Evolutionary conservation across 805 yeast genomes (phyloP).

Genomic region (Maudiozyma bulderi): DNA sequence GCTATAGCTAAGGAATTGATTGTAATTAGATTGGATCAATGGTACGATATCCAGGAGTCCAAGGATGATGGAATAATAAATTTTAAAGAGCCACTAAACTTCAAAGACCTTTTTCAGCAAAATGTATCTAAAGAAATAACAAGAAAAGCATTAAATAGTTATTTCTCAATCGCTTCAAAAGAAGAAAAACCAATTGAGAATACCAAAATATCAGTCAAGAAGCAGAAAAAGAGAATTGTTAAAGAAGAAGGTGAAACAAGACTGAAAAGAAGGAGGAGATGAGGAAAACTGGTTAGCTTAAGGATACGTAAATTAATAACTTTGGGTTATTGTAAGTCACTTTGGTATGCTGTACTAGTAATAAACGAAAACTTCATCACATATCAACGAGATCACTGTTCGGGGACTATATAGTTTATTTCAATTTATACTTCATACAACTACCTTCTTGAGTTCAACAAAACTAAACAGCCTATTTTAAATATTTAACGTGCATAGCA

Average conservation of each 20-base stretch:
- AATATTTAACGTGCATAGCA: no score
- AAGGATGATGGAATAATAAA: not conserved
- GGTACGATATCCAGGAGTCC: not conserved
- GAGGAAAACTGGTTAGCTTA: not conserved
- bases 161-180: not conserved
- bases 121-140: not conserved
- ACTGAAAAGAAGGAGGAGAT: constrained; percentile 1
- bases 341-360: not conserved
- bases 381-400: not conserved
- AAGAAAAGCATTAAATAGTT: not conserved
- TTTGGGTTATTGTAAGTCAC: not conserved
- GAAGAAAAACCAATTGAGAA: not conserved
- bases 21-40: not conserved
- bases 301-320: not conserved
- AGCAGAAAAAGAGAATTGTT: not conserved
- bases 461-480: no score
- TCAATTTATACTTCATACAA: not conserved
- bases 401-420: not conserved
- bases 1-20: constrained; percentile 30
- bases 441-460: no score
- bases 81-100: constrained; percentile 1
- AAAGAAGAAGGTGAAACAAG: constrained; percentile 3
- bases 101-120: not conserved
- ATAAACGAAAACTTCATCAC: not conserved
- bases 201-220: not conserved